phyloP scores from a whole-genome alignment of 2,329 filamentous ascomycete species.

The Tolypocladium pustulatum region DNA sequence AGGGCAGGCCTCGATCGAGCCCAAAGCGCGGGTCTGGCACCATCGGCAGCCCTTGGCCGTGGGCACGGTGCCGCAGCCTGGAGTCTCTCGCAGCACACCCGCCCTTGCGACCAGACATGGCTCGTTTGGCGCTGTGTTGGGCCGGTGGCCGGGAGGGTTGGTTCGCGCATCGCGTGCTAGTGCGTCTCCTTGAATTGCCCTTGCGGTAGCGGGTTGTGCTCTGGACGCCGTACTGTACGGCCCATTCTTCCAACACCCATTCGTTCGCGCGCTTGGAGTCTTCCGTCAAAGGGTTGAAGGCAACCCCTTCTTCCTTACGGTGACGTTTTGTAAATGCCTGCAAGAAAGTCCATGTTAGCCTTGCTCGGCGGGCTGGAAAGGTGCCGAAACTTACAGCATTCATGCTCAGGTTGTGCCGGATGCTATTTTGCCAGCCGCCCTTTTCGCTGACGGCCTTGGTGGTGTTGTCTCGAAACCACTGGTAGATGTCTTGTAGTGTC shows the following conservation, averaged over 20 bases:
- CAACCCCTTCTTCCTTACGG: conserved; percentile 7
- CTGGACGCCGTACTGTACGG: conserved; percentile 61
- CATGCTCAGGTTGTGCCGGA: conserved; percentile 93
- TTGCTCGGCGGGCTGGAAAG: not conserved
- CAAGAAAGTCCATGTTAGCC: conserved; percentile 2
- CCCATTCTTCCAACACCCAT: conserved; percentile 68
- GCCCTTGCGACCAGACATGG: conserved; percentile 21
- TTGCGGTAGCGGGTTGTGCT: conserved; percentile 76
- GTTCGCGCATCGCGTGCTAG: conserved; percentile 4
- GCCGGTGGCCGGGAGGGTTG: conserved; percentile 9
- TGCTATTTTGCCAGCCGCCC: conserved; percentile 90
- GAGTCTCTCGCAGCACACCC: conserved; percentile 19
- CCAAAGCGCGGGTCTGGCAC: not conserved
- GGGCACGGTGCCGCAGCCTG: conserved; percentile 12
- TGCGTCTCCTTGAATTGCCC: conserved; percentile 20
- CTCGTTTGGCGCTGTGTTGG: conserved; percentile 17
- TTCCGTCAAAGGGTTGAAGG: conserved; percentile 6
- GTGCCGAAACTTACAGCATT: conserved; percentile 54
- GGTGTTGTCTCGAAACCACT: conserved; percentile 79
- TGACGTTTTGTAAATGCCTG: conserved; percentile 33
- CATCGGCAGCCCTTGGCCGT: conserved; percentile 8
- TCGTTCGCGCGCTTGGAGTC: conserved; percentile 55
- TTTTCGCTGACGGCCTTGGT: conserved; percentile 65
- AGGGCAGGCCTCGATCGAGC: conserved; percentile 4
- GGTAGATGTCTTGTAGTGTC: conserved; percentile 77